Percentiles rank a stretch among this genome's conserved stretches.
phyloP scores from a whole-genome alignment of 2,329 filamentous ascomycete species.

The Penicillium glabrum region DNA sequence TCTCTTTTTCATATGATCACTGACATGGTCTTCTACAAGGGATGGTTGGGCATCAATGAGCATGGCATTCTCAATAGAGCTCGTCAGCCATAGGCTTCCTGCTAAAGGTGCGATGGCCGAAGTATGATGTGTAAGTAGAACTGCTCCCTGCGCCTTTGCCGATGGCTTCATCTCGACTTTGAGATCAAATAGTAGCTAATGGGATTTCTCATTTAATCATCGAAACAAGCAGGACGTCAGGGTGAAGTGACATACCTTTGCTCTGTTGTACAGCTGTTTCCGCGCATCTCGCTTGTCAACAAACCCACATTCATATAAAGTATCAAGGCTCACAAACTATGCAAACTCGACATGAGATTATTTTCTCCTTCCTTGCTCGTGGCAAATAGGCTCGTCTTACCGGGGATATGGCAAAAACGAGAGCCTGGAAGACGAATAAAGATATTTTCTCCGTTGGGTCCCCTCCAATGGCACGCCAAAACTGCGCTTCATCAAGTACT shows the following conservation, averaged over 20 bases:
- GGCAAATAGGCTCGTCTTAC: slow-evolving; percentile 28
- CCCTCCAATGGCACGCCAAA: slow-evolving; percentile 37
- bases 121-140: slow-evolving; percentile 41
- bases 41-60: slow-evolving; percentile 48
- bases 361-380: neutral
- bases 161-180: slow-evolving; percentile 25
- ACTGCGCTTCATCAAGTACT: slow-evolving; percentile 43
- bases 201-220: neutral
- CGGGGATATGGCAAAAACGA: slow-evolving; percentile 30
- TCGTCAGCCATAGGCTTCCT: slow-evolving; percentile 46
- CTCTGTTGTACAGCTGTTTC: slow-evolving; percentile 46
- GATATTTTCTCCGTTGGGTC: slow-evolving; percentile 20
- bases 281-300: slow-evolving; percentile 45
- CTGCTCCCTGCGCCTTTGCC: slow-evolving; percentile 31
- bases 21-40: slow-evolving; percentile 29
- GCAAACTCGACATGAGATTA: neutral
- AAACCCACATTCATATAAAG: slow-evolving; percentile 44
- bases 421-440: slow-evolving; percentile 32
- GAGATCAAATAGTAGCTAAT: slow-evolving; percentile 32
- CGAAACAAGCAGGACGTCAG: no score
- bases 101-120: slow-evolving; percentile 31
- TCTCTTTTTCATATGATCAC: slow-evolving; percentile 46
- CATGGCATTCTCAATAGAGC: slow-evolving; percentile 53
- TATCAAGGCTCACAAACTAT: slow-evolving; percentile 48
- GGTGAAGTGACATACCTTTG: slow-evolving; percentile 34